Evolutionary conservation across 495 filamentous ascomycete species (phyloP).

Genomic region (Halenospora varia): DNA sequence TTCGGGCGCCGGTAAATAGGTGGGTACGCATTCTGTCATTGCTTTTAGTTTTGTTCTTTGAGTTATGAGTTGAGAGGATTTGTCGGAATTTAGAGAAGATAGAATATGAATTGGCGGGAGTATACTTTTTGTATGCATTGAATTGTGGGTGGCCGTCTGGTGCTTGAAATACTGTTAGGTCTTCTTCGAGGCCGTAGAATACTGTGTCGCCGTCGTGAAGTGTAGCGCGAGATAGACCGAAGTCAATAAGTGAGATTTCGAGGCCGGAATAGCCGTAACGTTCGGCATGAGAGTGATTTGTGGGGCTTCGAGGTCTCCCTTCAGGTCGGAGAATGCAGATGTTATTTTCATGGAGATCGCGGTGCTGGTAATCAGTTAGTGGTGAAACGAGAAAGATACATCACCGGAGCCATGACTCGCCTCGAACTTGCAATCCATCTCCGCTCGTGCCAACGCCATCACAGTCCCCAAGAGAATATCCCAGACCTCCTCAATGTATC

Average conservation of each 20-base stretch:
- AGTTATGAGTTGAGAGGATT: neutral
- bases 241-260: constrained; percentile 83
- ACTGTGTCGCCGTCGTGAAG: constrained; percentile 22
- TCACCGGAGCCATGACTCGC: constrained; percentile 30
- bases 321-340: constrained; percentile 60
- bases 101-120: constrained; percentile 22
- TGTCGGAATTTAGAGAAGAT: neutral
- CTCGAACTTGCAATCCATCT: constrained; percentile 71
- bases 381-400: constrained; percentile 4
- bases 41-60: no score
- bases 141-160: constrained; percentile 21
- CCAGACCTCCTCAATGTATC: constrained; percentile 60
- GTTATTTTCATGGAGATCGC: constrained; percentile 86
- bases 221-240: constrained; percentile 71
- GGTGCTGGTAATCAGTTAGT: constrained; percentile 46
- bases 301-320: constrained; percentile 16
- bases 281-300: constrained; percentile 12
- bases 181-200: constrained; percentile 47
- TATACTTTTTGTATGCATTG: constrained; percentile 27
- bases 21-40: constrained; percentile 49
- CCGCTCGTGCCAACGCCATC: constrained; percentile 71
- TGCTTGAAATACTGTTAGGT: constrained; percentile 41
- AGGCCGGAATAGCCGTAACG: constrained; percentile 63
- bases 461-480: constrained; percentile 83
- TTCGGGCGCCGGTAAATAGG: constrained; percentile 33